phyloP scores from a whole-genome alignment of 2,329 filamentous ascomycete genomes.

The Graphilbum fragrans region DNA sequence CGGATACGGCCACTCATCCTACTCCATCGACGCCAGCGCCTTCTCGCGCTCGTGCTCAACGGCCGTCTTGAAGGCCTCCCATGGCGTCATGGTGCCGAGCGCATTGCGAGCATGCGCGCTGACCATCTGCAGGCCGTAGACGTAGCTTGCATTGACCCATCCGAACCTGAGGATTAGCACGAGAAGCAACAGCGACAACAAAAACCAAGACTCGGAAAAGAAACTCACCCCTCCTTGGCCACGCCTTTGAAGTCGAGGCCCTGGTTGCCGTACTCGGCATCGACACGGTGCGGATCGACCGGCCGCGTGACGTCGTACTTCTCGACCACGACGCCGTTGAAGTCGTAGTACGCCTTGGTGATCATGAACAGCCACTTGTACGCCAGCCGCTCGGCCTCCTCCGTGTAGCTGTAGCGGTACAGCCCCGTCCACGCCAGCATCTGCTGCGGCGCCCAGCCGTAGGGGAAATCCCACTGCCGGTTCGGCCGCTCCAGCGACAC shows the following conservation, averaged over 20 bases:
- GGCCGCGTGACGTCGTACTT: conserved; percentile 95
- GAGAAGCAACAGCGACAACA: background rate
- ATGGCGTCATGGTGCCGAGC: conserved; percentile 77
- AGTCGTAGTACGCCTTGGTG: conserved; percentile 95
- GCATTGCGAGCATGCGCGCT: conserved; percentile 83
- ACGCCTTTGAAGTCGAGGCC: conserved; percentile 92
- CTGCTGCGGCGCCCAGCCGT: conserved; percentile 97
- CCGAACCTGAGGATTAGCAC: conserved; percentile 57
- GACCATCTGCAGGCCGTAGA: conserved; percentile 81
- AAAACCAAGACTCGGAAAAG: background rate
- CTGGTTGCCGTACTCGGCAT: conserved; percentile 97
- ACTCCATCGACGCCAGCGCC: conserved; percentile 31
- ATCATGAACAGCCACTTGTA: conserved; percentile 99
- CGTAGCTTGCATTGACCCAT: conserved; percentile 97
- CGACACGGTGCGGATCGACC: conserved; percentile 83
- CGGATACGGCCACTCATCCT: too few species aligned
- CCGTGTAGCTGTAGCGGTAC: conserved; percentile 79
- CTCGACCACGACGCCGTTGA: conserved; percentile 95
- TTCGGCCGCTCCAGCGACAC: conserved; percentile 77
- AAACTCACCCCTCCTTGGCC: conserved; percentile 81
- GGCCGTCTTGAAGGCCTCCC: conserved; percentile 68
- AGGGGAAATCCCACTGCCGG: conserved; percentile 96
- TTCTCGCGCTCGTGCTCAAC: conserved; percentile 42
- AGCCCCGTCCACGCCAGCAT: conserved; percentile 95
- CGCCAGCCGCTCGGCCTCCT: conserved; percentile 77